Base-by-base conservation (phyloP, 352 stramenopile genomes). In the Phytophthora pistaciae region DNA sequence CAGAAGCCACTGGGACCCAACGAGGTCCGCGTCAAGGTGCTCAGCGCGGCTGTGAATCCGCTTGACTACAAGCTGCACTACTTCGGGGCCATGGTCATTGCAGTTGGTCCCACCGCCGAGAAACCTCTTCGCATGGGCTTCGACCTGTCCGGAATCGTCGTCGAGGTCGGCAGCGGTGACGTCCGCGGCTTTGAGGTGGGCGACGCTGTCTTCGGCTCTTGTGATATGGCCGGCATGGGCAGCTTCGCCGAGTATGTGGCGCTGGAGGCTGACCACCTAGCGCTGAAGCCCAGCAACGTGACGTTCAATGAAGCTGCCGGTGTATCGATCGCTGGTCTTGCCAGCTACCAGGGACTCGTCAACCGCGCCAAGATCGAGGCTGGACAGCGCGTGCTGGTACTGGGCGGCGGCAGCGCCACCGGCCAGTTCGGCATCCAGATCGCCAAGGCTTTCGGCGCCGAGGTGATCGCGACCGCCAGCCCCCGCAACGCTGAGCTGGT, bases 381-480 rank as follows among this genome's bases (percentile, higher is more conserved):
- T 38, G 77, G 59, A 20, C 58, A 73, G 18, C 56, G 59, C n/a
- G 66, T 91, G 50, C 62, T 92, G 7, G 72, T 92, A 29, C 75
- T 90, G 57, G 81, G 82, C 20, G 84, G 85, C n/a, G 84, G 77
- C 63, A 80, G 83, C 36, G 77, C 83, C 53, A 80, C 77, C 25
- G 87, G 87, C 10, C 50, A 84, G 11, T 78, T 83, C 27, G 85
- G 66, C 6, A 59, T 91, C 20, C 86, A 93, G 53, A 73, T 95
- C 46, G 83, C 84, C 36, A 85, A 87, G 59, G 70, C 70, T 7
- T 42, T 79, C 11, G 79, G 74, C 1, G 75, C 73, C 1, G 56
- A 66, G 48, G 79, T 88, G n/a, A 79, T 93, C 62, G 74, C 91
- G 20, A 90, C 80, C 2, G 60, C 60, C 14, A 78, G 70, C 38